These are phyloP conservation scores for Penicillium bovifimosum DNA, from an alignment of 495 filamentous ascomycete genomes.

Conservation along the genomic window DNA sequence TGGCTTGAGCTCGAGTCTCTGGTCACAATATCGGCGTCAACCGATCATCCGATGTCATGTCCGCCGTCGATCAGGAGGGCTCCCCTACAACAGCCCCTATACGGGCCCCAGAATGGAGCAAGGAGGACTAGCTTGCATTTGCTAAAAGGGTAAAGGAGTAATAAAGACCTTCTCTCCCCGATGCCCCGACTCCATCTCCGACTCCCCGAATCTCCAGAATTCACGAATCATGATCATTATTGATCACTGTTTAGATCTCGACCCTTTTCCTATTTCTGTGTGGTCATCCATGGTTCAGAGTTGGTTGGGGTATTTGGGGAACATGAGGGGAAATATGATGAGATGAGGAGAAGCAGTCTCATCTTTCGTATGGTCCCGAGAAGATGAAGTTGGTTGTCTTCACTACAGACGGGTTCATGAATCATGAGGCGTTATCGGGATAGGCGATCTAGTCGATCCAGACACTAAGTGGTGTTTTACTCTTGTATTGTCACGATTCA, in stretches of 20 bases:
- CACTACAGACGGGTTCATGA: not conserved
- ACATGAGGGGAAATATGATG: no score
- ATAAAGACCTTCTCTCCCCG: not conserved
- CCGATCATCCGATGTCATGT: constrained; percentile 2
- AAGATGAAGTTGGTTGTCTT: not conserved
- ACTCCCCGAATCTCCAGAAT: not conserved
- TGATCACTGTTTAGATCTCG: not conserved
- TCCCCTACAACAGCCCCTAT: constrained; percentile 1
- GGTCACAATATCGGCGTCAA: not conserved
- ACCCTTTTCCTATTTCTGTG: not conserved
- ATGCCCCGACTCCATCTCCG: constrained; percentile 1
- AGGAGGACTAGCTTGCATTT: not conserved
- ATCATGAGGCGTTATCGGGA: not conserved
- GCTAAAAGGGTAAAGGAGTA: not conserved
- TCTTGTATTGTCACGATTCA: not conserved
- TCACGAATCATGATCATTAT: not conserved
- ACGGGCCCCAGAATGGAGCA: not conserved
- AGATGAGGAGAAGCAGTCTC: not conserved
- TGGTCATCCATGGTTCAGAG: constrained; percentile 5
- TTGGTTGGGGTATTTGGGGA: not conserved
- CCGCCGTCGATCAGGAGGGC: constrained; percentile 10
- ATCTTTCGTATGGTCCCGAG: not conserved
- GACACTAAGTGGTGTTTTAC: no score
- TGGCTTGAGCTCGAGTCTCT: not conserved
- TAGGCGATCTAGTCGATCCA: no score